Evolutionary conservation across 306 rosid species (phyloP).

Genomic region (apple (Malus domestica)): ASM211411v1 NC_041794.1:25124001-25124500

Average conservation of each 20-base stretch:
- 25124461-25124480: conserved; percentile 97
- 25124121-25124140: conserved; percentile 25
- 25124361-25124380: not conserved
- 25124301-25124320: conserved; percentile 2
- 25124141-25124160: conserved; percentile 33
- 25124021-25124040: conserved; percentile 31
- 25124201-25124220: conserved; percentile 84
- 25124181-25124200: conserved; percentile 79
- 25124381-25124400: conserved; percentile 11
- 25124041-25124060: conserved; percentile 33
- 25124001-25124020: conserved; percentile 27
- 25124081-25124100: conserved; percentile 15
- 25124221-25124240: conserved; percentile 70
- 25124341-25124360: not conserved
- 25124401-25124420: conserved; percentile 21
- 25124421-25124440: conserved; percentile 97
- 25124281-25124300: conserved; percentile 4
- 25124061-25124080: conserved; percentile 20
- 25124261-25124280: conserved; percentile 94
- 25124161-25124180: conserved; percentile 47
- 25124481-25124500: conserved; percentile 84
- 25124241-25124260: conserved; percentile 92
- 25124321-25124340: not conserved
- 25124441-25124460: conserved; percentile 88
- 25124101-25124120: conserved; percentile 26